A percentile compares a stretch with the other conserved stretches of the same genome.
phyloP scores from a whole-genome alignment of 2,329 filamentous ascomycete species.

The Calonectria multiphialidica region DNA sequence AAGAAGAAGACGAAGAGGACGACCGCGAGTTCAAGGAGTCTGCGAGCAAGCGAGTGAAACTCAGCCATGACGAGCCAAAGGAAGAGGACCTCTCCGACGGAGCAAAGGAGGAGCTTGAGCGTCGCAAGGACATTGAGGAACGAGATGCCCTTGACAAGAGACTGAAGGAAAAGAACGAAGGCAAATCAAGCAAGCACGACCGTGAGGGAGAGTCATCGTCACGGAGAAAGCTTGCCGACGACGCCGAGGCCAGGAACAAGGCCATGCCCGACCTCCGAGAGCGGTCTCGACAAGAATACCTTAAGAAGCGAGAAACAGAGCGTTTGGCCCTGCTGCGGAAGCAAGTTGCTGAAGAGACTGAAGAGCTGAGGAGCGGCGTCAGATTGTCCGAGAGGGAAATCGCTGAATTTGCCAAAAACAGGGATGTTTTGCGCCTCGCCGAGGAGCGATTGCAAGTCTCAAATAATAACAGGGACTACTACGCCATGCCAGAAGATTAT shows the following conservation, averaged over 20 bases:
- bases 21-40: conserved; percentile 75
- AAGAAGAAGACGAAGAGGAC: conserved; percentile 62
- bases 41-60: conserved; percentile 76
- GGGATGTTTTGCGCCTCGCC: conserved; percentile 83
- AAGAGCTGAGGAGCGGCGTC: conserved; percentile 82
- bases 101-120: conserved; percentile 67
- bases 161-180: conserved; percentile 77
- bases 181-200: conserved; percentile 76
- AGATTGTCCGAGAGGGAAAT: conserved; percentile 83
- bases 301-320: conserved; percentile 92
- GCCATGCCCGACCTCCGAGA: conserved; percentile 86
- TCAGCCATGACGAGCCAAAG: conserved; percentile 66
- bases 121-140: conserved; percentile 78
- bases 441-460: conserved; percentile 84
- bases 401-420: conserved; percentile 89
- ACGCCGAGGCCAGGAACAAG: conserved; percentile 74
- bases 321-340: conserved; percentile 86
- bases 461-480: conserved; percentile 92
- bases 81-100: conserved; percentile 69
- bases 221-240: conserved; percentile 61
- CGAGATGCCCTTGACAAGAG: conserved; percentile 85
- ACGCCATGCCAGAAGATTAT: conserved; percentile 93
- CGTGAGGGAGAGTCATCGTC: conserved; percentile 69
- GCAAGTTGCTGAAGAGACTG: conserved; percentile 90
- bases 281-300: conserved; percentile 89